Evolutionary conservation across 2,329 filamentous ascomycete species (phyloP), one percentile per base, ranked within the genome.

Genomic region (Cordyceps cateniannulata): DNA sequence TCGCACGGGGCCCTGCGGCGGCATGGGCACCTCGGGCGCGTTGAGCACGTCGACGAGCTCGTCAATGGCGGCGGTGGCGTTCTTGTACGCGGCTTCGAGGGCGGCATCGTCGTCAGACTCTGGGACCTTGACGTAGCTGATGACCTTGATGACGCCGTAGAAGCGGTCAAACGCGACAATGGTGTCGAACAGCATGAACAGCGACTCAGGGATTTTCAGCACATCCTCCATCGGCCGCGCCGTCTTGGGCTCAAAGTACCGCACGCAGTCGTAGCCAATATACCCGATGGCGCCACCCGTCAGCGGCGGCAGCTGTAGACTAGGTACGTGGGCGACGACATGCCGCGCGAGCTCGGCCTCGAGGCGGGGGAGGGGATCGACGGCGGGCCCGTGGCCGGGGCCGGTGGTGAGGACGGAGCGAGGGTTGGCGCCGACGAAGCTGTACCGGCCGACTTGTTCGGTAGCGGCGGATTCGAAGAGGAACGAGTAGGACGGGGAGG

Each of bases 221-320:
- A 96, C 83, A 75, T 99, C 95, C 75, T 95, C 88, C 80, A 97
- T 85, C 3, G 91, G 85, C 54, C 92, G 85, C 27, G 87, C 87
- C n/a, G 95, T 98, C 81, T 93, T 96, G 63, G 95, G 95, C 80
- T 99, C 95, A 68, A 99, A 99, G 76, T 98, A 98, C 70, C 88
- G 87, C 69, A 99, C 91, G 74, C 95, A 99, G 73, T 99, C 95
- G 71, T 99, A 99, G 58, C 93, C 93, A 6, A 98, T 91, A 73
- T 98, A 99, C 62, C 95, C 95, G 69, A 99, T 91, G 14, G 93
- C 95, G 54, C 95, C 95, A 45, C 93, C 95, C 0, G 90, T 91
- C 76, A 99, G 79, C 27, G 91, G 90, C 56, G 95, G 95, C 42
- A 99, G 81, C 68, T 84, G 84, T 69, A 98, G 78, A 1, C 87